These are phyloP conservation scores for Mycena amicta DNA, from an alignment of 768 basidiomycete genomes.

Conservation along the genomic window DNA sequence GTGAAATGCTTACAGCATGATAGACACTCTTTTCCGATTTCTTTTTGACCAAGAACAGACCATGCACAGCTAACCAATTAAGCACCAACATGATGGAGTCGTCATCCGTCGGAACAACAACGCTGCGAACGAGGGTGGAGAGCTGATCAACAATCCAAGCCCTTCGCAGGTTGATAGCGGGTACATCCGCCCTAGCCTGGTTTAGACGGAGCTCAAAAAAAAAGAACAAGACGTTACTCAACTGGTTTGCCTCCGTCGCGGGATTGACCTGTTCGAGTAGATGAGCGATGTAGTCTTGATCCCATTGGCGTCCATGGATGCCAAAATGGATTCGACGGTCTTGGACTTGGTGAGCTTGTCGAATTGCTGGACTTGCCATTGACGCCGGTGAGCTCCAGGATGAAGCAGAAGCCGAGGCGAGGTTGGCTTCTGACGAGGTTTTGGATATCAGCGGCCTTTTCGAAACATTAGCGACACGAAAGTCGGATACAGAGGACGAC, in stretches of 20 bases:
- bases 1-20: constrained; percentile 50
- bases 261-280: constrained; percentile 67
- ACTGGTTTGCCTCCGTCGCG: constrained; percentile 44
- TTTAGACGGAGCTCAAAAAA: background rate
- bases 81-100: constrained; percentile 74
- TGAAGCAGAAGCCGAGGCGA: constrained; percentile 78
- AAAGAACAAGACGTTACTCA: constrained; percentile 3
- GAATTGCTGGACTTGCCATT: constrained; percentile 86
- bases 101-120: constrained; percentile 78
- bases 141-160: constrained; percentile 90
- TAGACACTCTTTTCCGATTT: constrained; percentile 66
- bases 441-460: constrained; percentile 76
- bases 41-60: constrained; percentile 77
- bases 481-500: constrained; percentile 25
- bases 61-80: constrained; percentile 82
- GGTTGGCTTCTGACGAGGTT: constrained; percentile 74
- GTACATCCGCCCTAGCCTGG: constrained; percentile 43
- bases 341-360: constrained; percentile 92
- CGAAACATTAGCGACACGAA: background rate
- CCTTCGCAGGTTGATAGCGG: constrained; percentile 57
- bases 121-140: constrained; percentile 74
- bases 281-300: constrained; percentile 78
- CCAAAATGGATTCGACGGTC: constrained; percentile 83
- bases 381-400: constrained; percentile 81
- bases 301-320: constrained; percentile 70